Evolutionary conservation across 148 eudicot species (phyloP), one percentile per base, ranked within the genome.

Genomic region (Heliosperma pusillum): DNA sequence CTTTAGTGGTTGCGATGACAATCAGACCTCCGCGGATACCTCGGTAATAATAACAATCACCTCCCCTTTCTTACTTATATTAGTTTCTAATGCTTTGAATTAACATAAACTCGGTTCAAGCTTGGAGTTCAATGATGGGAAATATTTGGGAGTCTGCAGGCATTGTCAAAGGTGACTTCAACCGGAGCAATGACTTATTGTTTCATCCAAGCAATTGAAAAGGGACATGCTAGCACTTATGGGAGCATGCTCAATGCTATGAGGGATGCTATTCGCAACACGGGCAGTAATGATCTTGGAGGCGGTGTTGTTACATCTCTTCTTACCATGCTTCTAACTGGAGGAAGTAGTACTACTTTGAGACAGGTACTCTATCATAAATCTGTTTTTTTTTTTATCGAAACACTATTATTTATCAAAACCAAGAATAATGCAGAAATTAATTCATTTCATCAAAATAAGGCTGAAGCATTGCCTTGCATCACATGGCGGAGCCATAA

Each of bases 131-230:
- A 33, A n/a, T 64, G 33, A 73, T 79, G 77, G 62, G 59, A 66
- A 52, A 5, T 19, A 50, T 10, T 19, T 70, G 67, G 21, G 16
- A 13, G 17, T 50, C 45, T 44, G 77, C 85, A 95, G 99, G 97
- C 97, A 65, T 83, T 92, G 69, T 95, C 99, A 65, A 87, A 90
- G 81, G 82, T 92, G 79, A 90, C 99, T 45, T 90, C 96, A 83
- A 95, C 97, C 0, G 99, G 99, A 74, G 97, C 97, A 53, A 92
- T 95, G 99, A 95, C 99, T 5, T 92, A 80, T 80, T 89, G 95
- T 76, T 95, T 95, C 78, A 95, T 95, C 80, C 92, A 95, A 89
- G 99, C 99, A 42, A 87, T 95, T 10, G 97, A 95, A 81, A 89
- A 78, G 77, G 96, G 94, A 21, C 96, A 90, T 55, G 93, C 80